Evolutionary conservation across 805 yeast genomes (phyloP), one percentile per base, ranked within the genome.

Genomic region (Komagataella phaffii): DNA sequence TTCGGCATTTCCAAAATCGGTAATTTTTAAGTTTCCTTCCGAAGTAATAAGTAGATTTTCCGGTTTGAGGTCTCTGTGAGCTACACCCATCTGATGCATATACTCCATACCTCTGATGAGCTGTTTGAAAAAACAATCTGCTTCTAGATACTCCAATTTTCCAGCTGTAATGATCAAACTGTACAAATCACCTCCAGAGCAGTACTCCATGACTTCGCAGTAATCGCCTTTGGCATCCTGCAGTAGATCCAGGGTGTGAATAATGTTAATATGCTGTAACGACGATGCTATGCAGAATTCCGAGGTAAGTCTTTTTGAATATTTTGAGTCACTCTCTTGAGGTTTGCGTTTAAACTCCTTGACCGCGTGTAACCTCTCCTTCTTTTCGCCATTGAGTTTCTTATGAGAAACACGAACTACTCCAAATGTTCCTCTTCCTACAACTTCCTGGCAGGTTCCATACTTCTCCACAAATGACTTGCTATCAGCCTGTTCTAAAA

Each of bases 401-500:
- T 84, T 84, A 70, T 90, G 97, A 6, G 95, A 77, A 4, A 93
- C 79, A 54, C 96, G 74, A 18, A 91, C 98, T 48, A 88, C 88
- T 17, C 99, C 99, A 70, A 86, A 91, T 0, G 96, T 82, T 18
- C 98, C 98, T 50, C 86, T 77, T 23, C 99, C 99, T 56, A 93
- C 79, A 49, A 90, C 87, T 64, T 91, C 98, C 66, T 88, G 96
- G 64, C 98, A 91, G 50, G 85, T 77, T 46, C 99, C 99, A 64
- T 91, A 91, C 63, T 90, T 86, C 58, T 89, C 90, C 7, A 81
- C 84, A 64, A 91, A 85, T 7, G 90, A 79, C 49, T 80, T 61
- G 43, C 70, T 61, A 59, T 73, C 79, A 7, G 21, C 47, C 19
- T 45, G 44, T 10, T 48, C 45, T 7, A 30, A 12, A 17, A 40